Conservation (phyloP, 768 basidiomycete genomes). For the Chalciporus pseudorubinellus region DNA sequence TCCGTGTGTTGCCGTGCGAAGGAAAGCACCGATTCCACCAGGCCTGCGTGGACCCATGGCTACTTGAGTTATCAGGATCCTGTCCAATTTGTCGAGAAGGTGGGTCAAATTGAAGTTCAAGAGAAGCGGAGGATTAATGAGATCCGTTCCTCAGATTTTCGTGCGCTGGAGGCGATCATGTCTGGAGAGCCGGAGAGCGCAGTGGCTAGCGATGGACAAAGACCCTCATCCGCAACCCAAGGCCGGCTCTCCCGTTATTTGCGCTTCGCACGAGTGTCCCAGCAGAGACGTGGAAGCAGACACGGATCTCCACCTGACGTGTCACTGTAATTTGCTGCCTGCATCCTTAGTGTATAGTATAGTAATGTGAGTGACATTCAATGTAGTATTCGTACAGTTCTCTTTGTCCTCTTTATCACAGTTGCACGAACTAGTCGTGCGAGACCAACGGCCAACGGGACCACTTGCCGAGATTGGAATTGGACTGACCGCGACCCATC, state of each 20-base stretch:
- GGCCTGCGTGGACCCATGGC: conserved; percentile 89
- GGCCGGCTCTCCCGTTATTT: conserved; percentile 59
- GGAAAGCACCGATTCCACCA: conserved; percentile 90
- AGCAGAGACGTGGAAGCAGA: conserved; percentile 37
- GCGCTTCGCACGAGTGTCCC: conserved; percentile 49
- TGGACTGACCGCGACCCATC: too few species aligned
- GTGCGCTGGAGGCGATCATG: conserved; percentile 58
- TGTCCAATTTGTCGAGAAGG: conserved; percentile 94
- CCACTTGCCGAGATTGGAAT: too few species aligned
- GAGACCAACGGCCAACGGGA: too few species aligned
- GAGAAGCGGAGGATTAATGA: neutral
- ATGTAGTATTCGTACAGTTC: neutral
- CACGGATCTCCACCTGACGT: conserved; percentile 19
- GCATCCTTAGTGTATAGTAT: neutral
- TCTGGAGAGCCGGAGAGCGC: conserved; percentile 31
- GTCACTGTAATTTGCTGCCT: conserved; percentile 6
- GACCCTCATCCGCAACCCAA: conserved; percentile 16
- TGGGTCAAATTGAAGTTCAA: conserved; percentile 32
- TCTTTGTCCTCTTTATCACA: too few species aligned
- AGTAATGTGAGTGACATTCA: too few species aligned
- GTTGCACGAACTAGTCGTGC: too few species aligned
- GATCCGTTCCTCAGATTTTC: conserved; percentile 44
- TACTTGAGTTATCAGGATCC: conserved; percentile 83
- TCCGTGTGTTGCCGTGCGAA: conserved; percentile 88
- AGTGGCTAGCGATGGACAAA: conserved; percentile 10